phyloP scores from a whole-genome alignment of 2,329 filamentous ascomycete species.

The Colletotrichum chrysophilum region DNA sequence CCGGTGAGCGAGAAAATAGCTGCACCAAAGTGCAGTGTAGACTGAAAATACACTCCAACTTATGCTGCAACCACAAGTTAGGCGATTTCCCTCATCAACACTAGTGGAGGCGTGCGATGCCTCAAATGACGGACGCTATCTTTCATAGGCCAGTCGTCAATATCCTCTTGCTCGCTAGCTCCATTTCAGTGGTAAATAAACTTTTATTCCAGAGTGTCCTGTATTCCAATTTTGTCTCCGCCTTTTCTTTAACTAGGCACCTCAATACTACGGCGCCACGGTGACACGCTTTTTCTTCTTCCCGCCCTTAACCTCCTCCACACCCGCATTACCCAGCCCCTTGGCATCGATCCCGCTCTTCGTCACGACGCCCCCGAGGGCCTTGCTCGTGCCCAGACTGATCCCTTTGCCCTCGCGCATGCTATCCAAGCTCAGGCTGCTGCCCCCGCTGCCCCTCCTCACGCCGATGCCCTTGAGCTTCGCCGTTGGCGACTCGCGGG shows the following conservation, averaged over 20 bases:
- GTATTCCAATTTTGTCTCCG: neutral
- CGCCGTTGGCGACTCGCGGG: slow-evolving; percentile 23
- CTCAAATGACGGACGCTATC: no score
- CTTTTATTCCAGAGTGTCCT: neutral
- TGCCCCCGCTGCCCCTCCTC: slow-evolving; percentile 33
- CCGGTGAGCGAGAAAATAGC: neutral
- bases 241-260: neutral
- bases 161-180: neutral
- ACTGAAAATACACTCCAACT: neutral
- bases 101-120: neutral
- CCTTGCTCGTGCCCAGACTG: slow-evolving; percentile 41
- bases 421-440: slow-evolving; percentile 45
- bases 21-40: neutral
- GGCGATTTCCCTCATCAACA: neutral
- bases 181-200: neutral
- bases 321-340: slow-evolving; percentile 17
- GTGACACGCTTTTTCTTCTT: slow-evolving; percentile 21
- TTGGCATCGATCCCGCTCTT: slow-evolving; percentile 25
- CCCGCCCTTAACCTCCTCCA: slow-evolving; percentile 15
- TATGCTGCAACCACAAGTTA: neutral
- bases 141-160: neutral
- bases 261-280: slow-evolving; percentile 8
- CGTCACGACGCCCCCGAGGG: slow-evolving; percentile 39
- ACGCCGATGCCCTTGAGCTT: slow-evolving; percentile 33
- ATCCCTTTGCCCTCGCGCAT: slow-evolving; percentile 44